Evolutionary conservation across 768 basidiomycete genomes (phyloP).

Genomic region (Tricholoma matsutake): DNA sequence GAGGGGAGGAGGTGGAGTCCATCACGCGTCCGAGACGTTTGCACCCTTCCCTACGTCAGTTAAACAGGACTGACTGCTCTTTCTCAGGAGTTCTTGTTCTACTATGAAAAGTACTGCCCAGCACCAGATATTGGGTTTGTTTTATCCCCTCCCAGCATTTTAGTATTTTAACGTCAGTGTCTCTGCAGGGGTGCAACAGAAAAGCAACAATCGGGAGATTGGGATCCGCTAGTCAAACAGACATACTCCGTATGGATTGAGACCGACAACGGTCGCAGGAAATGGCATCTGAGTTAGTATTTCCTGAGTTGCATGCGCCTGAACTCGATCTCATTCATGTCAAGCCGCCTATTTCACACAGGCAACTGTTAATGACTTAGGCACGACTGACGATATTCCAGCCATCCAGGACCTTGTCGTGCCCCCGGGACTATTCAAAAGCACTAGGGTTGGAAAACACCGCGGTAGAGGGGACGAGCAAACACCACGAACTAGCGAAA

Average conservation of each 20-base stretch:
- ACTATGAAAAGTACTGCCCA: constrained; percentile 70
- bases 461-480: constrained; percentile 43
- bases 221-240: constrained; percentile 76
- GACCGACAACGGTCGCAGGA: constrained; percentile 60
- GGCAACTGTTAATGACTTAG: constrained; percentile 64
- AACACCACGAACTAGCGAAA: constrained; percentile 18
- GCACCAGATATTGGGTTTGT: constrained; percentile 44
- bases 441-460: constrained; percentile 56
- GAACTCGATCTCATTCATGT: constrained; percentile 5
- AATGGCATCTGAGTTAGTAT: constrained; percentile 79
- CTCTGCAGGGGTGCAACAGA: constrained; percentile 29
- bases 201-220: constrained; percentile 53
- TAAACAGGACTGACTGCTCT: constrained; percentile 11
- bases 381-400: constrained; percentile 67
- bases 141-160: neutral
- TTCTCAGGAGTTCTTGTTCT: constrained; percentile 76
- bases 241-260: constrained; percentile 81
- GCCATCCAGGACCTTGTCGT: constrained; percentile 58
- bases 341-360: constrained; percentile 84
- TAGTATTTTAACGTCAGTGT: neutral
- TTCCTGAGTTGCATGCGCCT: constrained; percentile 7
- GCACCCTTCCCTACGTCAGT: constrained; percentile 21
- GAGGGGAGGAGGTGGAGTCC: constrained; percentile 83
- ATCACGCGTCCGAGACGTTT: constrained; percentile 77
- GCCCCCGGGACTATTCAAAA: constrained; percentile 66